Conservation (phyloP, 2,329 filamentous ascomycete genomes). For the Coniochaeta pulveracea region DNA sequence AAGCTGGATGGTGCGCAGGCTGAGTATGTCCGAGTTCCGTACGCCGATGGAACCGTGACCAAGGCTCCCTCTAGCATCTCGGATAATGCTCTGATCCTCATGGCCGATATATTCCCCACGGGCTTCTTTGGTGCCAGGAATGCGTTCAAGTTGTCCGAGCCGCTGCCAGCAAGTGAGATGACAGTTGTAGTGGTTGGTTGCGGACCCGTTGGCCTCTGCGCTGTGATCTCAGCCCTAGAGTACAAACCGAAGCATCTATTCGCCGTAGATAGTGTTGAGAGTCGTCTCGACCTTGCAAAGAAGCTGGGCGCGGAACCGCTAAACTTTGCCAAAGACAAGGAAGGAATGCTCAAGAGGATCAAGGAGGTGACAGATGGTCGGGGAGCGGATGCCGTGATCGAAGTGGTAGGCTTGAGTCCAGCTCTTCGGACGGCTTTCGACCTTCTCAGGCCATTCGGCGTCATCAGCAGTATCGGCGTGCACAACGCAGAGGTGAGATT, state of each 20-base stretch:
- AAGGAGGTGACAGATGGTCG: constrained; percentile 66
- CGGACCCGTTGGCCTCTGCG: constrained; percentile 77
- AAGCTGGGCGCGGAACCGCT: constrained; percentile 70
- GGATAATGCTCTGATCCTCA: constrained; percentile 66
- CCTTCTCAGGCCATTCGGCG: constrained; percentile 59
- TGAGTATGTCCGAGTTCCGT: constrained; percentile 70
- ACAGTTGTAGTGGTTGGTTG: constrained; percentile 76
- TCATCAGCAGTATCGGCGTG: constrained; percentile 65
- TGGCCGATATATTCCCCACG: constrained; percentile 88
- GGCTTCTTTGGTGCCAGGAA: constrained; percentile 77
- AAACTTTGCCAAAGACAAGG: constrained; percentile 60
- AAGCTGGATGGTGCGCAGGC: constrained; percentile 69
- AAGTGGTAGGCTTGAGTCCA: constrained; percentile 61
- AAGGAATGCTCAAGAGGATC: constrained; percentile 56
- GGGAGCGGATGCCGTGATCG: constrained; percentile 76
- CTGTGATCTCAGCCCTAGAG: constrained; percentile 65
- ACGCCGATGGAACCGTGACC: constrained; percentile 71
- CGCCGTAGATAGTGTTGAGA: constrained; percentile 68
- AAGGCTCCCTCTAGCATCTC: constrained; percentile 61
- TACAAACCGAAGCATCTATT: constrained; percentile 66
- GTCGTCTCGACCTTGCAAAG: constrained; percentile 61
- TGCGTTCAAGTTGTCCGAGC: constrained; percentile 54
- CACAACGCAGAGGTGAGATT: constrained; percentile 56
- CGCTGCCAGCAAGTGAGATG: constrained; percentile 44
- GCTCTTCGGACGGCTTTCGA: constrained; percentile 63